Evolutionary conservation across 306 rosid species (phyloP), one percentile per base, ranked within the genome.

Genomic region (Rosa multiflora): DNA sequence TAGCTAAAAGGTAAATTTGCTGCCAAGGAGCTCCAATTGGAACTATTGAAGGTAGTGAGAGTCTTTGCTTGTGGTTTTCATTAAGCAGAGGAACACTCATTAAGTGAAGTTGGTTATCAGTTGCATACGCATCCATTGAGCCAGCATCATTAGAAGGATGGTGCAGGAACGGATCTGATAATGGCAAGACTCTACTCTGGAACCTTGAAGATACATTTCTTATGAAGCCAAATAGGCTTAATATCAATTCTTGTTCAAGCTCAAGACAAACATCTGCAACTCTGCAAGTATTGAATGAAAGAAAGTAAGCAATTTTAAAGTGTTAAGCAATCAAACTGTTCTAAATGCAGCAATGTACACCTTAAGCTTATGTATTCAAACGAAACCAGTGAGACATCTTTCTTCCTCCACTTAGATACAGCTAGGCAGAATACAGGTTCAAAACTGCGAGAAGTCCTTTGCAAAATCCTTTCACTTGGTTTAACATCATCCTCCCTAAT

Each of bases 1-100:
- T 88, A 42, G 99, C 97, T 82, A 91, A 78, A 81, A 91, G 91
- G 84, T 88, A 88, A 74, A 95, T 93, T 82, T 92, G 87, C 86
- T 95, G 99, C 99, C 98, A 95, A 29, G 98, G 98, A 81, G 99
- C 94, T 78, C 99, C 99, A 79, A 95, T 92, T 51, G 98, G 97
- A 87, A 91, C 86, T 39, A 92, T 75, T 26, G 89, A 83, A 88
- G 96, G 97, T 62, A 91, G 82, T 44, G 88, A 82, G 35, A 72
- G 78, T 78, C 72, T 77, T 23, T 49, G 74, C 70, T 82, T 85
- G 10, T 85, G 72, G 46, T 80, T 76, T 82, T 82, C 88, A 86
- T 67, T 71, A 51, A 83, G 67, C 63, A 70, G 40, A 7, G 93
- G 85, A 81, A 81, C 78, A 81, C 79, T 48, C 66, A 53, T 72